Evolutionary conservation across 2,329 filamentous ascomycete species (phyloP).

Genomic region (Rhytidhysteron rufulum): DNA sequence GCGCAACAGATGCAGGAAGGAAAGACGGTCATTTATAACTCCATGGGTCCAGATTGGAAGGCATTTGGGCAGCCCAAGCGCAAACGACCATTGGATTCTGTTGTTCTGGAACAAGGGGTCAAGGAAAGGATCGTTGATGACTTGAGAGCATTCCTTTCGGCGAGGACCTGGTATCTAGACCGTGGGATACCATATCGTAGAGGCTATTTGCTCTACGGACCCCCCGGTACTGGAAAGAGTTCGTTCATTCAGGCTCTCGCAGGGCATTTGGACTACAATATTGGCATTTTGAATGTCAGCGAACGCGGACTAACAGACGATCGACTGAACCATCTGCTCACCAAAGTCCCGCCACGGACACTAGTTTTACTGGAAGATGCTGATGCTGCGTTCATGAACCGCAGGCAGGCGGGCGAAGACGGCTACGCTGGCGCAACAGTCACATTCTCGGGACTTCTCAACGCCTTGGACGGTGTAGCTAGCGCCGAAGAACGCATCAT

Average conservation of each 20-base stretch:
- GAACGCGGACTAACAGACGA: constrained; percentile 89
- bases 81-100: constrained; percentile 83
- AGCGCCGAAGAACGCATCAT: constrained; percentile 91
- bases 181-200: constrained; percentile 91
- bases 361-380: constrained; percentile 85
- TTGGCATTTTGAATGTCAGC: constrained; percentile 87
- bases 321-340: constrained; percentile 78
- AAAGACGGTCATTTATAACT: constrained; percentile 88
- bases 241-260: constrained; percentile 95
- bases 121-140: constrained; percentile 78
- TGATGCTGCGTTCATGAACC: constrained; percentile 84
- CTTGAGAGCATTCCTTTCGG: constrained; percentile 74
- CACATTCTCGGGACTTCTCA: constrained; percentile 85
- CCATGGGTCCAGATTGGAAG: constrained; percentile 79
- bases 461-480: constrained; percentile 74
- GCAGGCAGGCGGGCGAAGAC: constrained; percentile 70
- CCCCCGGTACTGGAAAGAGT: constrained; percentile 88
- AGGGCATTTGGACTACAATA: constrained; percentile 86
- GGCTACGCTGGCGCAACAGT: constrained; percentile 85
- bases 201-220: constrained; percentile 84
- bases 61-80: constrained; percentile 78
- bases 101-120: constrained; percentile 79
- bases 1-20: constrained; percentile 79
- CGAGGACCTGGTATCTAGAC: constrained; percentile 85
- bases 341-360: constrained; percentile 77